Evolutionary conservation across 2,329 filamentous ascomycete species (phyloP), one percentile per base, ranked within the genome.

Genomic region (Cercospora zeae-maydis): DNA sequence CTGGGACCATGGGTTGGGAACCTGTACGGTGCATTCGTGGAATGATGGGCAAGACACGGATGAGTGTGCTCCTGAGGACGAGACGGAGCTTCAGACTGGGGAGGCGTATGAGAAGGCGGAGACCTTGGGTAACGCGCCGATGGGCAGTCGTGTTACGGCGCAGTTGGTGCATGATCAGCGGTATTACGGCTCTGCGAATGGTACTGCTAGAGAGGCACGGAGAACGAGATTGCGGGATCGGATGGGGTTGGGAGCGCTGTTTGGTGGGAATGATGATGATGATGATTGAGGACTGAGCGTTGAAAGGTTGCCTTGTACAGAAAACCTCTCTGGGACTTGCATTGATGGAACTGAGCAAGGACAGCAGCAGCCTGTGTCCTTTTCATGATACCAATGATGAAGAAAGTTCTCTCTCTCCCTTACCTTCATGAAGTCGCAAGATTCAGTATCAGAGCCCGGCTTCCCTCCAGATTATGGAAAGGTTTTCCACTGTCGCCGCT

Each of bases 1-100:
- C 21, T 90, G 86, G 78, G 88, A 87, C 53, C 86, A 89, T 75
- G 83, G 86, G 0, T 82, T 85, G 14, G 91, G 90, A 11, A 93
- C 91, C 1, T 92, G 90, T 66, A 89, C 89, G 0, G 75, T 93
- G 16, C 92, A 96, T 73, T 86, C 85, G 1, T 95, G 88, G 82
- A 92, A 92, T 64, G 88, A 92, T 67, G 82, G 82, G 0, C 74
- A 80, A 1, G 80, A 83, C 0, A 39, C 53, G 4, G 78, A 81
- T 21, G 90, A 92, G 68, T 88, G 92, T 63, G 87, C 82, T 1
- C 66, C 66, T 10, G 52, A 60, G 14, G 68, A 69, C 31, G 70
- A 66, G 3, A 59, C 59, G 27, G 54, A 59, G 14, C 61, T 56
- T 21, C 63, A 59, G 34, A 58, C 45, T 49, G 68, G 63, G 24